These are phyloP conservation scores for Arthonia radiata DNA, from an alignment of 495 filamentous ascomycete genomes.

Conservation along the genomic window DNA sequence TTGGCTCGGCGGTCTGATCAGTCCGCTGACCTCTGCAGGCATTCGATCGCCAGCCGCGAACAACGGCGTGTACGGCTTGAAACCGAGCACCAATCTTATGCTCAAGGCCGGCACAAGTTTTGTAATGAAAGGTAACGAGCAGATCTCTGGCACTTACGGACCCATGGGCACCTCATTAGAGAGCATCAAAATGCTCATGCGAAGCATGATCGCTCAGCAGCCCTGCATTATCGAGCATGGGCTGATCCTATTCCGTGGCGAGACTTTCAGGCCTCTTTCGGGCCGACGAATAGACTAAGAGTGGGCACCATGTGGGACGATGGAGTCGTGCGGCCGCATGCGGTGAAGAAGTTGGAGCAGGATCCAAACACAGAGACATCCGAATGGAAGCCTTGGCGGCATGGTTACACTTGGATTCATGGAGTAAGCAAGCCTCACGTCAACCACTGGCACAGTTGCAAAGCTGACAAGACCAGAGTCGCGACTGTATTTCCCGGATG, in stretches of 20 bases:
- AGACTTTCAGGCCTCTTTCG: slow-evolving; percentile 7
- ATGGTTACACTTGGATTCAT: slow-evolving; percentile 33
- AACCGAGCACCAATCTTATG: slow-evolving; percentile 32
- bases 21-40: too few relatives aligned
- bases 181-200: too few relatives aligned
- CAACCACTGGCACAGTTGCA: too few relatives aligned
- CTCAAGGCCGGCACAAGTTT: too few relatives aligned
- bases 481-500: slow-evolving; percentile 30
- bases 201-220: slow-evolving; percentile 28
- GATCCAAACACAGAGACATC: slow-evolving; percentile 28
- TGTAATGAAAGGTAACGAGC: too few relatives aligned
- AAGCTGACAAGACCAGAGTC: too few relatives aligned
- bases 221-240: slow-evolving; percentile 37
- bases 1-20: too few relatives aligned
- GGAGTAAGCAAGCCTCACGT: too few relatives aligned
- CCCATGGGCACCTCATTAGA: too few relatives aligned
- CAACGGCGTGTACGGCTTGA: slow-evolving; percentile 38
- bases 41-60: slow-evolving; percentile 39
- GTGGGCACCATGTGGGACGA: slow-evolving; percentile 49
- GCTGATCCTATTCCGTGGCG: slow-evolving; percentile 36
- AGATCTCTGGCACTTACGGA: too few relatives aligned
- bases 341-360: slow-evolving; percentile 25
- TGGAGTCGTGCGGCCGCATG: slow-evolving; percentile 43
- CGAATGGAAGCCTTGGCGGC: slow-evolving; percentile 40
- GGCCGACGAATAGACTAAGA: slow-evolving; percentile 29